phyloP scores from a whole-genome alignment of 352 stramenopile species.

The Globisporangium abappressorium region DNA sequence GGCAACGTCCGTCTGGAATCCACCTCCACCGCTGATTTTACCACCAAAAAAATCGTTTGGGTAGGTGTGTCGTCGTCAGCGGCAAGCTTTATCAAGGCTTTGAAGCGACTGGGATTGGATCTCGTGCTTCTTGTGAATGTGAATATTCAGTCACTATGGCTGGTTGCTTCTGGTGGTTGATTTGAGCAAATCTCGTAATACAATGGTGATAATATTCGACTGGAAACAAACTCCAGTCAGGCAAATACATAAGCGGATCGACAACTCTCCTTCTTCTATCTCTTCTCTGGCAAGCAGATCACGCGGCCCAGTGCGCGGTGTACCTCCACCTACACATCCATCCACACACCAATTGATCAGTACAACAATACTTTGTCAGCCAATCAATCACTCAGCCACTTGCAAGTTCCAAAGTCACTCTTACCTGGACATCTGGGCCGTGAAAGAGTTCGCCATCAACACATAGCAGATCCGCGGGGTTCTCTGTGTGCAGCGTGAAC shows the following conservation, averaged over 20 bases:
- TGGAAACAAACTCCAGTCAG: neutral
- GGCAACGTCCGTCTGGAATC: neutral
- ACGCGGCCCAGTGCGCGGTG: slow-evolving; percentile 46
- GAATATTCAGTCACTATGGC: too few species aligned
- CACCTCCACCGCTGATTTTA: neutral
- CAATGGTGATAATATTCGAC: neutral
- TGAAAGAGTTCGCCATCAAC: slow-evolving; percentile 62
- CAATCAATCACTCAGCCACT: neutral
- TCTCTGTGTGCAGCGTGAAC: slow-evolving; percentile 37
- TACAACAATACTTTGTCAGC: neutral
- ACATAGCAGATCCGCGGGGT: slow-evolving; percentile 42
- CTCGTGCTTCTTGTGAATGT: neutral
- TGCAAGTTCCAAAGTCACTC: neutral
- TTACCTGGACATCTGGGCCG: slow-evolving; percentile 38
- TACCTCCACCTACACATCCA: slow-evolving; percentile 25
- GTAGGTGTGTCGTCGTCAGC: neutral
- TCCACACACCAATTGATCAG: neutral
- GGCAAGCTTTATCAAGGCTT: neutral
- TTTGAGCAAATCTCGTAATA: neutral
- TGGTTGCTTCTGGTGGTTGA: neutral
- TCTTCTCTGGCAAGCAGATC: slow-evolving; percentile 23
- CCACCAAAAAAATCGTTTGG: neutral
- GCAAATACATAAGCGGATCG: neutral
- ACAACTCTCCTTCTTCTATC: neutral
- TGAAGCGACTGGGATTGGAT: neutral